Conservation (phyloP, 2,329 filamentous ascomycete genomes). For the Pseudohalonectria lignicola region DNA sequence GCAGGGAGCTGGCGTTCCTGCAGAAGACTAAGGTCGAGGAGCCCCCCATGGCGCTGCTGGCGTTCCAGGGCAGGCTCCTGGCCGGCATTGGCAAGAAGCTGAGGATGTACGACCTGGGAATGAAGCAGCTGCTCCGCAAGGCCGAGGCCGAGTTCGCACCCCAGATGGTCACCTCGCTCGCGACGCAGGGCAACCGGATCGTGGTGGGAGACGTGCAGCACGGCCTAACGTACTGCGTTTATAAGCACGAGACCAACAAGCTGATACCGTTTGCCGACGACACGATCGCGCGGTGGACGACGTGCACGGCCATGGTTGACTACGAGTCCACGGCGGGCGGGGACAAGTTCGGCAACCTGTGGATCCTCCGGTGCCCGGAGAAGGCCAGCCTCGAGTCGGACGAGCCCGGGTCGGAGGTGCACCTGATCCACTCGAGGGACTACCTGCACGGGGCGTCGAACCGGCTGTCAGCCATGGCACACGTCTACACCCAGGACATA, state of each 20-base stretch:
- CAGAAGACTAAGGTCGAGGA: conserved; percentile 92
- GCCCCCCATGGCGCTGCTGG: conserved; percentile 79
- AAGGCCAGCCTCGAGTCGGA: conserved; percentile 85
- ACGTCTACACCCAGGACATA: conserved; percentile 87
- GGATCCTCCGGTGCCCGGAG: conserved; percentile 77
- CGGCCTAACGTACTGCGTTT: conserved; percentile 83
- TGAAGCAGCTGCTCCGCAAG: conserved; percentile 87
- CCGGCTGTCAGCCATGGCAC: conserved; percentile 72
- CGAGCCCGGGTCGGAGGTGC: conserved; percentile 80
- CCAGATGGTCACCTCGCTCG: conserved; percentile 77
- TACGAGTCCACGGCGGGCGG: conserved; percentile 93
- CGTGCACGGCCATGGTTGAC: conserved; percentile 85
- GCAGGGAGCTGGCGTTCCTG: conserved; percentile 83
- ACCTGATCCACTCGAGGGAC: conserved; percentile 79
- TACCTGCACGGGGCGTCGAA: conserved; percentile 88
- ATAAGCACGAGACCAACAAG: conserved; percentile 84
- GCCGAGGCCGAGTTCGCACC: conserved; percentile 70
- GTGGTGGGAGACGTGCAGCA: conserved; percentile 89
- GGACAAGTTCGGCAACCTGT: conserved; percentile 96
- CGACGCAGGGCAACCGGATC: conserved; percentile 85
- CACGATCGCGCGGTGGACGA: conserved; percentile 80
- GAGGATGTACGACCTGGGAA: conserved; percentile 83
- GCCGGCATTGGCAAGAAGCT: conserved; percentile 78
- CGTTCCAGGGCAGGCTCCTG: conserved; percentile 82
- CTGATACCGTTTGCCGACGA: conserved; percentile 93